Percentiles rank a stretch among this genome's conserved stretches.
Evolutionary conservation across 495 filamentous ascomycete genomes (phyloP).

Genomic region (Neurospora tetraspora): DNA sequence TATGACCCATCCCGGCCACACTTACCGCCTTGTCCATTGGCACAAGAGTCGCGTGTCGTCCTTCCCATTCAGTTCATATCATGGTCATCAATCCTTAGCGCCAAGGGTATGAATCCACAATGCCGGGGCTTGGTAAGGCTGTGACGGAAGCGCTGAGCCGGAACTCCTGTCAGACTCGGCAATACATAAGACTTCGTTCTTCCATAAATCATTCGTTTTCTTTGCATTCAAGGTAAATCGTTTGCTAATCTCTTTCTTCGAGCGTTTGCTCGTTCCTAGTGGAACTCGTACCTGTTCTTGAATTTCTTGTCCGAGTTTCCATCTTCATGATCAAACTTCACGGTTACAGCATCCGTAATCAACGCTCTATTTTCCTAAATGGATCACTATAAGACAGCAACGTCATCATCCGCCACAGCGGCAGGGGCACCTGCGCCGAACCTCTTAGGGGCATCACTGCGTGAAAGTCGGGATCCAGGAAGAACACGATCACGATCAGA

Average conservation of each 20-base stretch:
- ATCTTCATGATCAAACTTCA: neutral
- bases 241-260: neutral
- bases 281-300: neutral
- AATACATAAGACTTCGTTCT: neutral
- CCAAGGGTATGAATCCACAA: neutral
- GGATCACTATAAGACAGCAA: neutral
- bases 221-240: neutral
- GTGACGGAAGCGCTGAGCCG: neutral
- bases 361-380: neutral
- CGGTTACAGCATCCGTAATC: neutral
- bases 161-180: neutral
- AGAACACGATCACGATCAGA: neutral
- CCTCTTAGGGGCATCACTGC: neutral
- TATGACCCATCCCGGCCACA: neutral
- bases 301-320: neutral
- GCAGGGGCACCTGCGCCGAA: neutral
- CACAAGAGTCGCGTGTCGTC: neutral
- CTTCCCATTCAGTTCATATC: neutral
- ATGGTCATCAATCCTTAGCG: neutral
- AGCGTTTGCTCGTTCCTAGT: neutral
- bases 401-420: neutral
- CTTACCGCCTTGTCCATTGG: neutral
- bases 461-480: neutral
- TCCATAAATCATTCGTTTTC: neutral
- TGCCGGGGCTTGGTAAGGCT: neutral